These are phyloP conservation scores for Silene conica DNA, from an alignment of 148 eudicot genomes.

Conservation along the genomic window DNA sequence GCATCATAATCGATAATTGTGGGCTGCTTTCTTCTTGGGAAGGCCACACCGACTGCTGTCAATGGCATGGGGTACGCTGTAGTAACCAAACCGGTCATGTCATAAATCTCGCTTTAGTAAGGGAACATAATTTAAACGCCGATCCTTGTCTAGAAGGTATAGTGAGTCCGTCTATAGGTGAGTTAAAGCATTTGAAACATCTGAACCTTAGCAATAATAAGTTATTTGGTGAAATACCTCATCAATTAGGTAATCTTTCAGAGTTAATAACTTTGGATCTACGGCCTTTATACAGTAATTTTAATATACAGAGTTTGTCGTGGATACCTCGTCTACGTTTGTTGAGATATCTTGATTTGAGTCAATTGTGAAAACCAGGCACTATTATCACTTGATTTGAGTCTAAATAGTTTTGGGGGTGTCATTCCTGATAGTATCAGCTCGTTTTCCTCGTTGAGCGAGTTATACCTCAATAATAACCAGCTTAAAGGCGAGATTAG, in stretches of 20 bases:
- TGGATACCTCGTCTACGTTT: constrained; percentile 1
- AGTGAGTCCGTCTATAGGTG: constrained; percentile 1
- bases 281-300: too few species aligned
- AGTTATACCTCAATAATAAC: constrained; percentile 15
- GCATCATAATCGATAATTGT: constrained; percentile 5
- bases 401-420: constrained; percentile 19
- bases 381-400: constrained; percentile 17
- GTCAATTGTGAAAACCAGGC: neutral
- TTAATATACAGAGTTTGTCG: neutral
- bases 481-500: constrained; percentile 21
- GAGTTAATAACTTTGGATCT: constrained; percentile 5
- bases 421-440: constrained; percentile 20
- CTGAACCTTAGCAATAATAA: constrained; percentile 12
- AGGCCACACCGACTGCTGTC: constrained; percentile 10
- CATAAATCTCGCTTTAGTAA: neutral
- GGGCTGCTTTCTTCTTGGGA: constrained; percentile 20
- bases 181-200: constrained; percentile 15
- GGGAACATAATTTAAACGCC: neutral
- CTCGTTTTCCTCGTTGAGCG: constrained; percentile 14
- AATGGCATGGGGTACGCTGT: constrained; percentile 14
- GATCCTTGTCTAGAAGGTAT: constrained; percentile 11
- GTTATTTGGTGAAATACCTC: constrained; percentile 7
- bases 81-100: constrained; percentile 20
- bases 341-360: neutral
- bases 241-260: neutral